phyloP scores from a whole-genome alignment of 805 yeast species.

The Saccharomycopsis capsularis region DNA sequence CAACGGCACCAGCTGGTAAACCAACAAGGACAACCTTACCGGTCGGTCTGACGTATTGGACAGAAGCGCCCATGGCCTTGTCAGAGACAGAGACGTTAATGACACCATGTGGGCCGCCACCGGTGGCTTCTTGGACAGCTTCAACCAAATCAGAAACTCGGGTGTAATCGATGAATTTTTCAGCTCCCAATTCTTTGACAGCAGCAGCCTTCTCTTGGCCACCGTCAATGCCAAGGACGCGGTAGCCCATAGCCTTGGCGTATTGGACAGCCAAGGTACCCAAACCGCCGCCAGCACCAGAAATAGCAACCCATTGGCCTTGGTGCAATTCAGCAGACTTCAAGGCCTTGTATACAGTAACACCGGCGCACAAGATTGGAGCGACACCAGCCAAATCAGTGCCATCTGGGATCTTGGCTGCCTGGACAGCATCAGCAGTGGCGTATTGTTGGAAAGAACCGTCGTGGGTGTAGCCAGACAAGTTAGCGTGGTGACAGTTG shows the following conservation, averaged over 20 bases:
- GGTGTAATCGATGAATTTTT: slow-evolving; percentile 56
- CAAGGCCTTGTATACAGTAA: slow-evolving; percentile 85
- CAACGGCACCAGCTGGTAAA: too few relatives aligned
- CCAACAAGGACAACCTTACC: too few relatives aligned
- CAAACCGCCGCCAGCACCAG: slow-evolving; percentile 78
- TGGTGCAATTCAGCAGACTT: slow-evolving; percentile 66
- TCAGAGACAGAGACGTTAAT: too few relatives aligned
- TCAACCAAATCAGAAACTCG: too few relatives aligned
- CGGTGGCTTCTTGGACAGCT: too few relatives aligned
- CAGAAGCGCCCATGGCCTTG: too few relatives aligned
- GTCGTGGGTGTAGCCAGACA: slow-evolving; percentile 84
- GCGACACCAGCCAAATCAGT: slow-evolving; percentile 70
- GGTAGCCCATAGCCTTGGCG: slow-evolving; percentile 70
- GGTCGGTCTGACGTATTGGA: too few relatives aligned
- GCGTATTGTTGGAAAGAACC: slow-evolving; percentile 91
- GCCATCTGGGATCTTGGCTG: slow-evolving; percentile 69
- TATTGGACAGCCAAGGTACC: slow-evolving; percentile 71
- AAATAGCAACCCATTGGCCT: slow-evolving; percentile 70
- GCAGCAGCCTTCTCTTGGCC: slow-evolving; percentile 55
- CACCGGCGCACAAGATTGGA: slow-evolving; percentile 86
- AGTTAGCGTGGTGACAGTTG: slow-evolving; percentile 60
- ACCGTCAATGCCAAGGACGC: slow-evolving; percentile 67
- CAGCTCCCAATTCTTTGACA: slow-evolving; percentile 58
- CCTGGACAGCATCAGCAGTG: slow-evolving; percentile 82
- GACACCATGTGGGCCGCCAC: too few relatives aligned